Conservation (phyloP, 1,284 basidiomycete species). For the Ceratobasidium theobromae region DNA sequence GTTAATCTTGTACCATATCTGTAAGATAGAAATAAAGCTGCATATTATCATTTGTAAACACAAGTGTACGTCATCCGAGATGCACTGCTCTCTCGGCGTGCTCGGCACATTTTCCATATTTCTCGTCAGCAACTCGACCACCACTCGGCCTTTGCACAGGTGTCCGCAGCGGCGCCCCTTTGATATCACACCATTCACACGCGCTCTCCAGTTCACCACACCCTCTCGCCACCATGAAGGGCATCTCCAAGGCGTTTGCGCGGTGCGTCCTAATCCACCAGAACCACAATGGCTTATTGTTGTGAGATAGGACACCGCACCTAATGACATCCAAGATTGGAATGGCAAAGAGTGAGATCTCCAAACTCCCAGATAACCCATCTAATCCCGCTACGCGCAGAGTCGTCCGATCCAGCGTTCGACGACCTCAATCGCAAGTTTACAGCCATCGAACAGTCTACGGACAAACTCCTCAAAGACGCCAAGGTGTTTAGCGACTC, state of each 20-base stretch:
- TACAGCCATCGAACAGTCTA: conserved; percentile 71
- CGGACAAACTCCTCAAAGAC: conserved; percentile 91
- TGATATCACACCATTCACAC: background rate
- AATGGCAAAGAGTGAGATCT: conserved; percentile 83
- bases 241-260: conserved; percentile 73
- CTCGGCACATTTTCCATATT: conserved; percentile 15
- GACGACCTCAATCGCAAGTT: conserved; percentile 82
- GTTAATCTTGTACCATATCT: conserved; percentile 29
- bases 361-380: background rate
- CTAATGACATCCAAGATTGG: conserved; percentile 82
- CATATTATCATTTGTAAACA: background rate
- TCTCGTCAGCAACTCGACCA: conserved; percentile 14
- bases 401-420: conserved; percentile 84
- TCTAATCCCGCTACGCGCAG: conserved; percentile 46
- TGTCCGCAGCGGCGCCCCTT: conserved; percentile 11
- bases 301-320: conserved; percentile 69
- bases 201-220: background rate
- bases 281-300: conserved; percentile 21
- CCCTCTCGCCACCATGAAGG: conserved; percentile 61
- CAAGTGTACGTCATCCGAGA: conserved; percentile 12
- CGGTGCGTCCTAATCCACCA: conserved; percentile 53
- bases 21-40: conserved; percentile 13
- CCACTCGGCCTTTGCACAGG: conserved; percentile 20
- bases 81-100: conserved; percentile 15
- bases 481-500: conserved; percentile 84